A percentile compares a stretch with the other conserved stretches of the same genome.
phyloP scores from a whole-genome alignment of 2,329 filamentous ascomycete species.

The Metarhizium guizhouense region DNA sequence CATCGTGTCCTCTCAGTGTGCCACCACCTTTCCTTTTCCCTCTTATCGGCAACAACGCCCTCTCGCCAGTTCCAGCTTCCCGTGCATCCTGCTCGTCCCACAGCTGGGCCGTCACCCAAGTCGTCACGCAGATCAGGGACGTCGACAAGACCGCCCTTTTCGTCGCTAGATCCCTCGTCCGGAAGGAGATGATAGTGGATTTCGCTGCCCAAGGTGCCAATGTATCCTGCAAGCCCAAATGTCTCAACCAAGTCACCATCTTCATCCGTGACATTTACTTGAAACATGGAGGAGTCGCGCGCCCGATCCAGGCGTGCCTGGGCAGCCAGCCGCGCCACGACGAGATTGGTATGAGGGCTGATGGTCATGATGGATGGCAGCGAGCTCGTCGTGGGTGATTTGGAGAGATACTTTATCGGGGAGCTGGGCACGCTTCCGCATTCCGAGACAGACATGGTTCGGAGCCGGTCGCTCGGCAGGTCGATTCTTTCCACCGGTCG shows the following conservation, averaged over 20 bases:
- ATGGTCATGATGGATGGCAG: slow-evolving; percentile 13
- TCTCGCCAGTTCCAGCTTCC: slow-evolving; percentile 37
- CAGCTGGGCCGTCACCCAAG: slow-evolving; percentile 33
- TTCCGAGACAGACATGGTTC: slow-evolving; percentile 9
- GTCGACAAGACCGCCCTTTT: slow-evolving; percentile 46
- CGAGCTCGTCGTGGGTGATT: slow-evolving; percentile 26
- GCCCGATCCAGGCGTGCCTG: slow-evolving; percentile 56
- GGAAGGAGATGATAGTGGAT: slow-evolving; percentile 54
- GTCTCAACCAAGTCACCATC: slow-evolving; percentile 40
- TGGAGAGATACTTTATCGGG: slow-evolving; percentile 20
- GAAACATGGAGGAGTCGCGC: slow-evolving; percentile 42
- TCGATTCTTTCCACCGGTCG: slow-evolving; percentile 49
- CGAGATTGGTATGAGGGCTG: slow-evolving; percentile 34
- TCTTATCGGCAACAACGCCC: slow-evolving; percentile 30
- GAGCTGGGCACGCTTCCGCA: slow-evolving; percentile 14
- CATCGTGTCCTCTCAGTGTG: slow-evolving; percentile 40
- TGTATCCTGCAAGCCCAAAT: slow-evolving; percentile 49
- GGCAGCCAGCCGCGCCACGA: slow-evolving; percentile 50
- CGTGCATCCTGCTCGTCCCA: slow-evolving; percentile 31
- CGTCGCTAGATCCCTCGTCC: slow-evolving; percentile 46
- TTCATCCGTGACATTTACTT: slow-evolving; percentile 48
- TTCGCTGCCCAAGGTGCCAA: slow-evolving; percentile 49
- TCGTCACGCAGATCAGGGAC: slow-evolving; percentile 40
- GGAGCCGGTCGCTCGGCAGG: slow-evolving; percentile 40
- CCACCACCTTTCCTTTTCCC: slow-evolving; percentile 41